A percentile compares a stretch with the other conserved stretches of the same genome.
These are phyloP conservation scores for Arachnomyces sp. DNA, from an alignment of 2,329 filamentous ascomycete genomes.

Conservation along the genomic window DNA sequence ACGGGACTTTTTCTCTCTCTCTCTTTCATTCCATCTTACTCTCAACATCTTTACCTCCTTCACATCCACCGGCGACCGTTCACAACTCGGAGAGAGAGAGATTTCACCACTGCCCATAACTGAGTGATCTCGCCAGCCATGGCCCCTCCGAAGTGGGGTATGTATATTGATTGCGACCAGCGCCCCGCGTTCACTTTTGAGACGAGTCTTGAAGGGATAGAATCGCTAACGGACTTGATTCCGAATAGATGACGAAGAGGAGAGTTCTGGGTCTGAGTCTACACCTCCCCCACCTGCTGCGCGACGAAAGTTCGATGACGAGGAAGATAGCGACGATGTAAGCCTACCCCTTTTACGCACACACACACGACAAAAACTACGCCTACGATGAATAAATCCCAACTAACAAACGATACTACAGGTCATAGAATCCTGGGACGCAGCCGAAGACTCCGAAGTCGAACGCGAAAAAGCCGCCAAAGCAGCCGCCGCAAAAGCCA, in stretches of 20 bases:
- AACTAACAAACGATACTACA: conserved; percentile 28
- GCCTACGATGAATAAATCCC: background rate
- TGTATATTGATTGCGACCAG: conserved; percentile 18
- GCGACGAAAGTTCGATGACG: conserved; percentile 77
- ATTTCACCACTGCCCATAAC: conserved; percentile 1
- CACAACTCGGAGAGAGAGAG: too few relatives aligned
- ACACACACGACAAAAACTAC: background rate
- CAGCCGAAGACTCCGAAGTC: conserved; percentile 89
- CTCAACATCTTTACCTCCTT: background rate
- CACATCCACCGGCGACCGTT: background rate
- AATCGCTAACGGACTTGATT: too few relatives aligned
- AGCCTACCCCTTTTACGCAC: conserved; percentile 17
- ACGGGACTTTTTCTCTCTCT: too few relatives aligned
- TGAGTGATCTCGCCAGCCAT: conserved; percentile 24
- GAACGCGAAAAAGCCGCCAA: conserved; percentile 93
- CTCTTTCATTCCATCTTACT: background rate
- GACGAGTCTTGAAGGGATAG: background rate
- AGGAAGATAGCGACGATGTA: conserved; percentile 79
- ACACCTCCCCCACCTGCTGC: conserved; percentile 38
- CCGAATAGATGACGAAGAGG: conserved; percentile 46
- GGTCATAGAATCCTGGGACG: conserved; percentile 96
- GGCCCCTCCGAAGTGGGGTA: conserved; percentile 44
- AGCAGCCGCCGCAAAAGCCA: conserved; percentile 75
- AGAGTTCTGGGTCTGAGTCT: conserved; percentile 43
- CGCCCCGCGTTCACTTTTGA: conserved; percentile 9